These are phyloP conservation scores for Alternaria sp. DNA, from an alignment of 2,329 filamentous ascomycete species.

Conservation along the genomic window DNA sequence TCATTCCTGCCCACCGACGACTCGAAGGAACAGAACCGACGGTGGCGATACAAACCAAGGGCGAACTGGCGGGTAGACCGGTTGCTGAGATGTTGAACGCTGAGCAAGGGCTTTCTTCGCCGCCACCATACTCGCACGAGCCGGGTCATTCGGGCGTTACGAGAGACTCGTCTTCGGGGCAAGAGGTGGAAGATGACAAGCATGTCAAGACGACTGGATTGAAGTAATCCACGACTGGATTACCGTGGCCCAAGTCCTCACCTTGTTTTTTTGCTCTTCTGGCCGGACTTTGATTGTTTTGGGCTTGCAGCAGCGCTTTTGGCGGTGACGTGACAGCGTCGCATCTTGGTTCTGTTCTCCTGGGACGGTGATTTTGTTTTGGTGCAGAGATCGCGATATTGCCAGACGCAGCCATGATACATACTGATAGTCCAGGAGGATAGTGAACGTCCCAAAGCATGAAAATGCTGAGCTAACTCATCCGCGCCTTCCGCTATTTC, in stretches of 20 bases:
- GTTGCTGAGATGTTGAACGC: slow-evolving; percentile 20
- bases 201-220: slow-evolving; percentile 9
- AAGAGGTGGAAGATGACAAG: slow-evolving; percentile 12
- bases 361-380: neutral
- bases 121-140: neutral
- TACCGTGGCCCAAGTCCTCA: too few relatives aligned
- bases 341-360: neutral
- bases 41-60: slow-evolving; percentile 37
- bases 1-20: slow-evolving; percentile 60
- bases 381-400: neutral
- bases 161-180: slow-evolving; percentile 16
- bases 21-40: slow-evolving; percentile 56
- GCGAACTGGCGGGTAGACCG: slow-evolving; percentile 33
- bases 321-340: neutral
- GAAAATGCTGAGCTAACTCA: too few relatives aligned
- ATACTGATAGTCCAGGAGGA: neutral
- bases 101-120: slow-evolving; percentile 11
- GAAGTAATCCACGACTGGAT: neutral
- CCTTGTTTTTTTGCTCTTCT: neutral
- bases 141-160: neutral
- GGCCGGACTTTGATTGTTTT: neutral
- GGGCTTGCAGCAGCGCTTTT: neutral
- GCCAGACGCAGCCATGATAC: neutral
- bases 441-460: too few relatives aligned
- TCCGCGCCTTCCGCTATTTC: too few relatives aligned